Evolutionary conservation across 352 stramenopile genomes (phyloP), one percentile per base, ranked within the genome.

Genomic region (Achlya hypogyna): DNA sequence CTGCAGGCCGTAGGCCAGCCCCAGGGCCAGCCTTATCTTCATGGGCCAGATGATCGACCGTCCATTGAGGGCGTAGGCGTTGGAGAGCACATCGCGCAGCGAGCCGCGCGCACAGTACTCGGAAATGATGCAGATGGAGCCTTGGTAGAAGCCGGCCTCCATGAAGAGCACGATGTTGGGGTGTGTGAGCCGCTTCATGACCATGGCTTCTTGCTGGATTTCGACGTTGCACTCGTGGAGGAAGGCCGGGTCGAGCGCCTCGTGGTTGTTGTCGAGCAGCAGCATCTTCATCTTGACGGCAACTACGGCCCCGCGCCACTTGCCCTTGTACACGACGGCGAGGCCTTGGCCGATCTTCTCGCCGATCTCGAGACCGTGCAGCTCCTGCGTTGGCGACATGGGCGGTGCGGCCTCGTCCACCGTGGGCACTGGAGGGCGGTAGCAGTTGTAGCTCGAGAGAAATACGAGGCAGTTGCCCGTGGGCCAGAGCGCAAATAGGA

Each of bases 241-340:
- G 56, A 94, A 91, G 51, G 89, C 82, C 2, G 22, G 12, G 8
- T 78, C 80, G 18, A 90, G 53, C 25, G 87, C 74, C 22, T 86
- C 81, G 0, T 72, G 70, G 51, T 73, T 78, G 62, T 94, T 82
- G 60, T 62, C 49, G 45, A 91, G 69, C 62, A 93, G 72, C 22
- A 94, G 74, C 42, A 81, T 78, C 68, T 89, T 88, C 82, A 91
- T 93, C 78, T 99, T 99, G 38, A 97, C 91, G 5, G 96, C 96
- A 12, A 99, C 96, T 43, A 97, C 80, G 2, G 93, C 98, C 31
- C 95, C 96, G 32, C 92, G 82, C 96, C 96, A 99, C 63, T 89
- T 96, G 70, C 92, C 97, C 32, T 90, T 89, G 74, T 98, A 98
- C 60, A 99, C 97, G 18, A 94, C 85, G 4, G 85, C 85, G 22